Conservation (phyloP, 139 green algal species). For the Diplosphaera chodatii region DNA sequence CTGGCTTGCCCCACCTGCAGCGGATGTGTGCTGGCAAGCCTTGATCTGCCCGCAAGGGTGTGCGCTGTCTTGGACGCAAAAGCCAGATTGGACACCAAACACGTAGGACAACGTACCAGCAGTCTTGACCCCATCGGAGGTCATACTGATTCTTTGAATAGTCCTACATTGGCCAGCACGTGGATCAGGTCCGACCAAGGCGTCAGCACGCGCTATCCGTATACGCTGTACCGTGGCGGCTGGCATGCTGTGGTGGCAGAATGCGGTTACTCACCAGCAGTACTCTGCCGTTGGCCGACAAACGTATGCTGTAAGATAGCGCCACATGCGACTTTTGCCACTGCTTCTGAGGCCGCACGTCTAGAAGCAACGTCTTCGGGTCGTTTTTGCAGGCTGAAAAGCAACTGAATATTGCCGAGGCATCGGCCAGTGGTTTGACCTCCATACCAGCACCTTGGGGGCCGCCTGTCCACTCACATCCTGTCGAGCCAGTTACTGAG, state of each 20-base stretch:
- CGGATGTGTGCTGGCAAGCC: too few relatives aligned
- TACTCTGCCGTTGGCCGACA: slow-evolving; percentile 39
- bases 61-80: too few relatives aligned
- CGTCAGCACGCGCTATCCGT: too few relatives aligned
- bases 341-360: slow-evolving; percentile 46
- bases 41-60: too few relatives aligned
- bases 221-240: too few relatives aligned
- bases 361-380: slow-evolving; percentile 37
- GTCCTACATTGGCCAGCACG: too few relatives aligned
- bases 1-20: slow-evolving; percentile 56
- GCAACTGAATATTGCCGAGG: slow-evolving; percentile 33
- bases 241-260: too few relatives aligned
- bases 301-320: slow-evolving; percentile 40
- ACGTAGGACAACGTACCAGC: slow-evolving; percentile 23
- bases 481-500: too few relatives aligned
- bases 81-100: background rate
- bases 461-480: too few relatives aligned
- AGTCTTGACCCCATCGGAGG: slow-evolving; percentile 30
- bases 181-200: background rate
- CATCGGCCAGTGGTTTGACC: slow-evolving; percentile 26
- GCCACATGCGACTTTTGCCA: slow-evolving; percentile 46
- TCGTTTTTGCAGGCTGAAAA: slow-evolving; percentile 53
- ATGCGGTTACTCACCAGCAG: slow-evolving; percentile 49
- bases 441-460: slow-evolving; percentile 13
- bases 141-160: slow-evolving; percentile 36